Percentiles rank a stretch among this genome's conserved stretches.
phyloP scores from a whole-genome alignment of 768 basidiomycete species.

The Kwoniella pini region DNA sequence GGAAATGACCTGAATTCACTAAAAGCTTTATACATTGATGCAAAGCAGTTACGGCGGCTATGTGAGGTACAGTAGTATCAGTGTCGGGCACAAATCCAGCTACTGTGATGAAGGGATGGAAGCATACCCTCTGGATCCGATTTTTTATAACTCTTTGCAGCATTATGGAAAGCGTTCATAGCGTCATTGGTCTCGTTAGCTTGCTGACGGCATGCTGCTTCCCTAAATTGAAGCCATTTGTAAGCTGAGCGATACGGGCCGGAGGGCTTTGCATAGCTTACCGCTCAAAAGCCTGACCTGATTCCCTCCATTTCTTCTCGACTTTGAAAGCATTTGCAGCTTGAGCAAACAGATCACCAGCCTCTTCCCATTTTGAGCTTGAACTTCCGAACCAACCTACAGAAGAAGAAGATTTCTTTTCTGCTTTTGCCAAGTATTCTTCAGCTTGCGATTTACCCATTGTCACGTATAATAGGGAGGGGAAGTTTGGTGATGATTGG shows the following conservation, averaged over 20 bases:
- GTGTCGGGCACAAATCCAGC: not conserved
- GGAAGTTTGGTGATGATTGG: too few relatives aligned
- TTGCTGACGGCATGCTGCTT: constrained; percentile 90
- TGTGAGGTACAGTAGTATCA: not conserved
- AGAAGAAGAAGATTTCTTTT: constrained; percentile 86
- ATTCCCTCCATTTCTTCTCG: constrained; percentile 86
- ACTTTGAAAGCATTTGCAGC: constrained; percentile 86
- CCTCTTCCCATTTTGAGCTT: constrained; percentile 86
- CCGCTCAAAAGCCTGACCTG: constrained; percentile 81
- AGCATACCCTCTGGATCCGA: constrained; percentile 76
- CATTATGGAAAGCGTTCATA: constrained; percentile 99
- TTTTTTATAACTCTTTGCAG: constrained; percentile 92
- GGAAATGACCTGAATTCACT: constrained; percentile 80
- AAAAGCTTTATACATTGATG: constrained; percentile 80
- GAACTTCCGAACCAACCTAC: constrained; percentile 78
- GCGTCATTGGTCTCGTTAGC: constrained; percentile 88
- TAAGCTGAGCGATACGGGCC: too few relatives aligned
- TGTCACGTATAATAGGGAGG: too few relatives aligned
- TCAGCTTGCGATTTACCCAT: constrained; percentile 71
- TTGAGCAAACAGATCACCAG: constrained; percentile 87
- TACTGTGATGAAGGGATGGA: constrained; percentile 19
- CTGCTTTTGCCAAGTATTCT: constrained; percentile 75
- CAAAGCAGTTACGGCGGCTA: constrained; percentile 87
- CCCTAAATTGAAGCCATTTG: constrained; percentile 56
- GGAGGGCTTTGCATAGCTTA: constrained; percentile 6